Conservation (phyloP, 129 eudicot species). For the Helianthus tuberosus region DNA sequence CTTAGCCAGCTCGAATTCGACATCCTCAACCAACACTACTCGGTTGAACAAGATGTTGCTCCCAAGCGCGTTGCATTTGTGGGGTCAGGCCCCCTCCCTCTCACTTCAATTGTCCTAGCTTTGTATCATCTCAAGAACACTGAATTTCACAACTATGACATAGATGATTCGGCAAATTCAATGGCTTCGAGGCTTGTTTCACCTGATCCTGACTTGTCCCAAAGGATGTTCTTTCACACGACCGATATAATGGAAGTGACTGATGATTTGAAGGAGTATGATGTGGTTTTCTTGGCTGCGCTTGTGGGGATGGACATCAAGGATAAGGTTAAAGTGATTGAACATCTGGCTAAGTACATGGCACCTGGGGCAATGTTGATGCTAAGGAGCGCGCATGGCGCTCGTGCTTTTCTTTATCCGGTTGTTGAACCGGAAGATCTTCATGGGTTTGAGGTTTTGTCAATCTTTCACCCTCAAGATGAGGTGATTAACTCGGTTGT, state of each 20-base stretch:
- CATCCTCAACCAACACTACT: slow-evolving; percentile 52
- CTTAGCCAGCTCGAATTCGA: slow-evolving; percentile 70
- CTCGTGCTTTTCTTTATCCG: slow-evolving; percentile 86
- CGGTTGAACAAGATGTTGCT: not conserved
- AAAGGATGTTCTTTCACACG: slow-evolving; percentile 68
- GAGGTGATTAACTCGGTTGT: slow-evolving; percentile 90
- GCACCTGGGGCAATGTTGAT: slow-evolving; percentile 69
- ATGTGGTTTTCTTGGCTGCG: slow-evolving; percentile 86
- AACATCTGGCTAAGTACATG: slow-evolving; percentile 70
- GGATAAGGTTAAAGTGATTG: slow-evolving; percentile 58
- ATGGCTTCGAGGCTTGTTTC: slow-evolving; percentile 66
- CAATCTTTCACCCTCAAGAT: slow-evolving; percentile 81
- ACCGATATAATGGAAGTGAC: slow-evolving; percentile 65
- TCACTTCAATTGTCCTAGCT: slow-evolving; percentile 80
- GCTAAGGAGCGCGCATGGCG: slow-evolving; percentile 94
- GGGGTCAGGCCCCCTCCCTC: slow-evolving; percentile 94
- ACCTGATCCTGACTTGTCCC: slow-evolving; percentile 58
- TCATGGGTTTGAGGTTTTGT: slow-evolving; percentile 78
- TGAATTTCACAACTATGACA: slow-evolving; percentile 82
- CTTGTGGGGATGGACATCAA: slow-evolving; percentile 83
- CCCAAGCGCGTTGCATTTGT: slow-evolving; percentile 63
- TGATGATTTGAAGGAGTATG: slow-evolving; percentile 51
- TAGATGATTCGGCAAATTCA: slow-evolving; percentile 62
- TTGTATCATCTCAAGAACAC: slow-evolving; percentile 53
- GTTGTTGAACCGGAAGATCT: slow-evolving; percentile 74